A percentile compares a stretch with the other conserved stretches of the same genome.
phyloP scores from a whole-genome alignment of 441 rosid genomes.

The Erodium trifolium region DNA sequence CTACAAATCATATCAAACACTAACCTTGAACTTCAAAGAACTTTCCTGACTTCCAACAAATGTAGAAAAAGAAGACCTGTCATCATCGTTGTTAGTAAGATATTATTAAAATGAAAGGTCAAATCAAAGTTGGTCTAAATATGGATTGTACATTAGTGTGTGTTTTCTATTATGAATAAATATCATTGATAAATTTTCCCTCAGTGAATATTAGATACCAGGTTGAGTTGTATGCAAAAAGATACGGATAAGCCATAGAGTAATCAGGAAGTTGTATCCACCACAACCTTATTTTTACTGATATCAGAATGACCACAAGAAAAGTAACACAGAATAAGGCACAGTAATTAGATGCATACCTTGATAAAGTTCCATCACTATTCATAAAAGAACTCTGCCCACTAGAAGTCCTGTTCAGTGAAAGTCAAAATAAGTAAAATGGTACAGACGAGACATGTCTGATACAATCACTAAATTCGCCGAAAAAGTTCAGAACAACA shows the following conservation, averaged over 20 bases:
- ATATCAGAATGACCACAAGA: not conserved
- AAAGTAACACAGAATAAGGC: conserved; percentile 5
- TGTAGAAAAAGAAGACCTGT: conserved; percentile 43
- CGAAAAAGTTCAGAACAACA: no score
- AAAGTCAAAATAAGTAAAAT: conserved; percentile 13
- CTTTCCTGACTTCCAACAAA: conserved; percentile 30
- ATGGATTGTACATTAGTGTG: not conserved
- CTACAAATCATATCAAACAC: conserved; percentile 16
- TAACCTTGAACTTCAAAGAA: conserved; percentile 44
- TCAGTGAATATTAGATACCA: not conserved
- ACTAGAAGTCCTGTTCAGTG: conserved; percentile 41
- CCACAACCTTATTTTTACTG: not conserved
- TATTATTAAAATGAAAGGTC: conserved; percentile 5
- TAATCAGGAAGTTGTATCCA: not conserved
- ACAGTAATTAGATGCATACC: conserved; percentile 31
- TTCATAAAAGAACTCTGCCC: conserved; percentile 29
- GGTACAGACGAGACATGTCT: not conserved
- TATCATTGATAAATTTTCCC: not conserved
- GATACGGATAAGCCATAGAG: not conserved
- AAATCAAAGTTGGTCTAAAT: not conserved
- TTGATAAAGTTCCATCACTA: conserved; percentile 30
- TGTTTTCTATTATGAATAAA: no score
- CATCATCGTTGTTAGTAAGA: conserved; percentile 16
- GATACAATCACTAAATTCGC: no score
- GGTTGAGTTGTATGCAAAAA: conserved; percentile 1